Evolutionary conservation across 1,284 basidiomycete genomes (phyloP), one percentile per base, ranked within the genome.

Genomic region (Ganoderma lingzhi): DNA sequence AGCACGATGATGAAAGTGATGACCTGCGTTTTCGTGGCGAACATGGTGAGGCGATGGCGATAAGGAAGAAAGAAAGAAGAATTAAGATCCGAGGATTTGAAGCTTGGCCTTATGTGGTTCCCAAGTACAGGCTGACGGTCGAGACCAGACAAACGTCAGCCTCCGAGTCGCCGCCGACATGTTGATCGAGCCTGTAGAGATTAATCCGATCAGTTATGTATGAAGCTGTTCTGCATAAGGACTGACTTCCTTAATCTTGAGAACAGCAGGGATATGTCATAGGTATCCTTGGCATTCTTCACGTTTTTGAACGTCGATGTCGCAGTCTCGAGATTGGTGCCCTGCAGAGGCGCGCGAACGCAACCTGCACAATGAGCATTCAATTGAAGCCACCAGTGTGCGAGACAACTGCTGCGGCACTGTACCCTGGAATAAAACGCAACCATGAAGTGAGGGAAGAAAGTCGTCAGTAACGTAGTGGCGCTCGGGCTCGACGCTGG

Each of bases 71-170:
- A 30, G 6, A 32, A 32, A 15, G 28, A 56, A 23, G 30, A 28
- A 56, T 56, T 14, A 32, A 17, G 53, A 2, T 35, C 17, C 30
- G 15, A 28, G 28, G 14, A 2, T 35, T 32, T 9, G 23, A 35
- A 56, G 30, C 9, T 15, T 56, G 30, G 48, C 9, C 53, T 56
- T 56, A 56, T 35, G 15, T 56, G 12, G 30, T 17, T 56, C 32
- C 30, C 28, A 56, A 30, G 53, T 56, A 56, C 28, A 35, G 53
- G 53, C 53, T 56, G 53, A 56, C 53, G 53, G 17, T 32, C 15
- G 30, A 3, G 53, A 56, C 53, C 53, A 28, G 23, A 51, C 48
- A 15, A 28, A 56, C 28, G 53, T 51, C 53, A 56, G 53, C 53
- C 53, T 56, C 53, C 23, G 23, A 23, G 15, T 56, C 30, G 53